These are phyloP conservation scores for Alopecurus myosuroides DNA, from an alignment of 176 grass and related monocot genomes.

Conservation along the genomic window DNA sequence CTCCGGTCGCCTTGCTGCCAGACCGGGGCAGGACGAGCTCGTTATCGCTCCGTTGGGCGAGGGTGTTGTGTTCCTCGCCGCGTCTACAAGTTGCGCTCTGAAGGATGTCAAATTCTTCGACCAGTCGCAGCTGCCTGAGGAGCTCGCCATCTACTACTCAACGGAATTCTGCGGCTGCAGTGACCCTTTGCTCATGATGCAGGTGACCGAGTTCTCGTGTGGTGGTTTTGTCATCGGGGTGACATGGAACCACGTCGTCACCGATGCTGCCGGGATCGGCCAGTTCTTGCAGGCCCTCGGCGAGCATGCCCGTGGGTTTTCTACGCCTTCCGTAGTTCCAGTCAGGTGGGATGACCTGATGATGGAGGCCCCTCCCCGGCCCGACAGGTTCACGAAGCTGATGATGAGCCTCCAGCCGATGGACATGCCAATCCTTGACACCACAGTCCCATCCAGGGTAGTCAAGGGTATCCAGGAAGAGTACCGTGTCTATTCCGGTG, in stretches of 20 bases:
- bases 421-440: background rate
- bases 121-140: background rate
- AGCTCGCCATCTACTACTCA: background rate
- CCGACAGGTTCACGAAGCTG: background rate
- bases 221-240: background rate
- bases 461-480: background rate
- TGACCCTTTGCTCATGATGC: background rate
- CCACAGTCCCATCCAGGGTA: background rate
- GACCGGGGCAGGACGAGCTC: background rate
- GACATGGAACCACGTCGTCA: slow-evolving; percentile 9
- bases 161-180: background rate
- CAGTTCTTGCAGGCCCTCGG: slow-evolving; percentile 12
- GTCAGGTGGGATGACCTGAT: background rate
- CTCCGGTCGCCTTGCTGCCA: background rate
- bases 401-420: background rate
- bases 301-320: background rate
- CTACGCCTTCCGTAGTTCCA: background rate
- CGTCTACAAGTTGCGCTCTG: background rate
- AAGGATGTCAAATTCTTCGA: background rate
- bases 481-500: no score
- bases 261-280: background rate
- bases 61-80: background rate
- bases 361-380: background rate
- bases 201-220: slow-evolving; percentile 20
- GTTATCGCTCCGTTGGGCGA: background rate